Percentiles rank a stretch among this genome's conserved stretches.
Conservation (phyloP, 257 asterid genomes). For the Buddleja alternifolia region DNA sequence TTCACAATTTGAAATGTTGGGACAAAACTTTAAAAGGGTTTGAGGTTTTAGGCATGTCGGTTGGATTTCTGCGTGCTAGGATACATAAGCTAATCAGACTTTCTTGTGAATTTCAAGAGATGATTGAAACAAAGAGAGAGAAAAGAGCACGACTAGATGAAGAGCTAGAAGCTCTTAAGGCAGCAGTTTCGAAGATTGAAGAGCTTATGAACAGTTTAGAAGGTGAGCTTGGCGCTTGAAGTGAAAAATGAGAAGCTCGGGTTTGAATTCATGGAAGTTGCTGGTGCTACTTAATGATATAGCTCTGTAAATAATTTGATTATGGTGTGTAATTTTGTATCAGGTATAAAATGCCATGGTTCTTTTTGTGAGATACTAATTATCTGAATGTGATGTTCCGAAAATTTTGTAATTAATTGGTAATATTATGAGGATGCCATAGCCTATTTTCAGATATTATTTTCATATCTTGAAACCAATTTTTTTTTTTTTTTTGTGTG, state of each 20-base stretch:
- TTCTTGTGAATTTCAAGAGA: constrained; percentile 33
- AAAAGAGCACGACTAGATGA: constrained; percentile 36
- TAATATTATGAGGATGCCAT: too few relatives aligned
- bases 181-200: too few relatives aligned
- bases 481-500: too few relatives aligned
- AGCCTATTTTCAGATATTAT: too few relatives aligned
- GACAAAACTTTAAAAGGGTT: constrained; percentile 60
- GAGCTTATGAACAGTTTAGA: constrained; percentile 32
- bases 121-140: constrained; percentile 26
- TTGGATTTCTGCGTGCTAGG: constrained; percentile 56
- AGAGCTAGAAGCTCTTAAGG: constrained; percentile 33
- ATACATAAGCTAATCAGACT: constrained; percentile 35
- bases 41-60: constrained; percentile 66
- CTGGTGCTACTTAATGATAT: constrained; percentile 60
- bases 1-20: constrained; percentile 44
- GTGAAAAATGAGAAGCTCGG: constrained; percentile 35
- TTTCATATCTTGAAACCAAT: too few relatives aligned
- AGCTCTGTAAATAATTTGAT: too few relatives aligned
- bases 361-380: too few relatives aligned
- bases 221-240: constrained; percentile 43
- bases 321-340: too few relatives aligned
- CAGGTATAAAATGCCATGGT: too few relatives aligned
- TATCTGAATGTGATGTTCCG: too few relatives aligned
- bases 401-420: too few relatives aligned
- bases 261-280: constrained; percentile 37